Evolutionary conservation across 2,329 filamentous ascomycete genomes (phyloP), one percentile per base, ranked within the genome.

Genomic region (Colletotrichum destructivum): DNA sequence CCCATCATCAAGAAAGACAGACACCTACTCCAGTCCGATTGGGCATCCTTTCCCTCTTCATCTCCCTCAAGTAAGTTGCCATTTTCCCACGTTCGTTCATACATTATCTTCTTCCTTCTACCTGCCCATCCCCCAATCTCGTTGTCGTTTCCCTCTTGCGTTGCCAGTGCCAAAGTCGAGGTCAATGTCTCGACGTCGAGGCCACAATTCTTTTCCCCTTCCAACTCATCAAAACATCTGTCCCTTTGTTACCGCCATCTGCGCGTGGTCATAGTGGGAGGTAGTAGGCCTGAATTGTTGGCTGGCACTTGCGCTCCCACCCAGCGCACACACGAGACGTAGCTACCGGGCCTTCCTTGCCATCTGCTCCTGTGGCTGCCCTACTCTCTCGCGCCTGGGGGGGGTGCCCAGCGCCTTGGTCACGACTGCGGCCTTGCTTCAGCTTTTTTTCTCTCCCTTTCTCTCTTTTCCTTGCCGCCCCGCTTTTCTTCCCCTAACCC

Each of bases 391-490:
- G n/a, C 42, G 23, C 40, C 61, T 40, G 66, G 60, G 35, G 67
- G 67, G 46, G 67, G 46, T 60, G 67, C 66, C 47, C 67, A 70
- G 62, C 47, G 67, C 62, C 67, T 66, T 66, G 67, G 67, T 69
- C 69, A 59, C 65, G 64, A 57, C 65, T 44, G 49, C 59, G n/a
- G 47, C 47, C 35, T 23, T 54, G 64, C 69, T 60, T 67, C 64
- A 71, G 35, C 60, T 46, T 21, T 52, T 62, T 62, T 68, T 54
- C 60, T 46, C 18, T 46, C 56, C 57, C 62, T 68, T 54, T 55
- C 56, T 31, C 59, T 60, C 46, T 61, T 69, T 66, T 40, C 42
- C 31, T 47, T 40, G 23, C 21, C 8, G 55, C 38, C 46, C 66
- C 69, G 55, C 62, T 60, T 66, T 55, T 42, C 65, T n/a, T 54